Evolutionary conservation across 2,329 filamentous ascomycete species (phyloP).

Genomic region (Akanthomyces dipterigenus): DNA sequence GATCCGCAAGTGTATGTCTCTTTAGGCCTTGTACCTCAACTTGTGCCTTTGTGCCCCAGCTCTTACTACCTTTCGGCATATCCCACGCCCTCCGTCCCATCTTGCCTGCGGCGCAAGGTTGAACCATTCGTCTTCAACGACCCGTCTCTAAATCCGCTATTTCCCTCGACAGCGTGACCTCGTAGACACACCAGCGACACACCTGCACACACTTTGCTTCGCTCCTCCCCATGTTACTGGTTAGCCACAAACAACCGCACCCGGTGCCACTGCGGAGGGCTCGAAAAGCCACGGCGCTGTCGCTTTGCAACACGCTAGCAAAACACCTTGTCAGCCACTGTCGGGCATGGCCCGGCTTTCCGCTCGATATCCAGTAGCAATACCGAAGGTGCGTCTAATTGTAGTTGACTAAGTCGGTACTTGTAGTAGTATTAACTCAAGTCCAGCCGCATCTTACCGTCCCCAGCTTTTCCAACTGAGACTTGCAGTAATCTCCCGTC

Average conservation of each 20-base stretch:
- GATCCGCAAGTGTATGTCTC: constrained; percentile 6
- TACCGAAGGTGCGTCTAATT: constrained; percentile 2
- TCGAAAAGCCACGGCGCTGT: not conserved
- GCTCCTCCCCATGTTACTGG: not conserved
- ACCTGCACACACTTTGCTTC: not conserved
- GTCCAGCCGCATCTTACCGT: not conserved
- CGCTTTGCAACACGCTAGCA: not conserved
- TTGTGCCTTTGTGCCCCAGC: not conserved
- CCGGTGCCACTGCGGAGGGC: not conserved
- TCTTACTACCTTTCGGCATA: not conserved
- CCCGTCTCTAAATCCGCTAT: not conserved
- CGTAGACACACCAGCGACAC: not conserved
- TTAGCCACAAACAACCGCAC: not conserved
- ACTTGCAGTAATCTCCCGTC: not conserved
- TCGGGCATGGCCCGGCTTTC: not conserved
- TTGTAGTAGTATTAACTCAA: not conserved
- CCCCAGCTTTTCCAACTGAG: not conserved
- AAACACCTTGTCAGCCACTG: not conserved
- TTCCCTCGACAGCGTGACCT: not conserved
- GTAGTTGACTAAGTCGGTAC: not conserved
- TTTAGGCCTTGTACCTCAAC: constrained; percentile 7
- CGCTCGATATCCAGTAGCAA: constrained; percentile 3
- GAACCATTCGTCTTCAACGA: not conserved
- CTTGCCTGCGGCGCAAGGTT: not conserved
- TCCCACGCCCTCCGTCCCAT: not conserved